phyloP scores from a whole-genome alignment of 305 asterid genomes.

The Salvia sclarea region DNA sequence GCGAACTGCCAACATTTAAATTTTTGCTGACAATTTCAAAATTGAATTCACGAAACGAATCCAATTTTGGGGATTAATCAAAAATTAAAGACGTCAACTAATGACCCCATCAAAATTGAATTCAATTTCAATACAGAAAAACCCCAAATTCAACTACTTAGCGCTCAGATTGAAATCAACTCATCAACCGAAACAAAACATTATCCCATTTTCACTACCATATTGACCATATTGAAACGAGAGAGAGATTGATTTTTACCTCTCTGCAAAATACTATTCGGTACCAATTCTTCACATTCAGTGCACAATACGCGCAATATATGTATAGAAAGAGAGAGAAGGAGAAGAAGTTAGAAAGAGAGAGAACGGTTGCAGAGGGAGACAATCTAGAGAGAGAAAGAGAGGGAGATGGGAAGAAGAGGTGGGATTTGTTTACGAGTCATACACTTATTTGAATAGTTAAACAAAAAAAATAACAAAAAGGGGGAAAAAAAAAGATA shows the following conservation, averaged over 20 bases:
- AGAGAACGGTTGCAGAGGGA: slow-evolving; percentile 35
- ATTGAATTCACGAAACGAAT: slow-evolving; percentile 27
- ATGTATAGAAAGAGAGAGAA: slow-evolving; percentile 4
- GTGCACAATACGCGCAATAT: neutral
- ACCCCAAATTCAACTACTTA: slow-evolving; percentile 5
- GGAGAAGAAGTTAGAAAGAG: slow-evolving; percentile 26
- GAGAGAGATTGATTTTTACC: slow-evolving; percentile 28
- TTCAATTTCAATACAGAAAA: slow-evolving; percentile 11
- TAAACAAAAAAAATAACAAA: neutral
- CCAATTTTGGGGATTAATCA: slow-evolving; percentile 12
- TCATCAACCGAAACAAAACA: slow-evolving; percentile 13
- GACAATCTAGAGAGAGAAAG: slow-evolving; percentile 18
- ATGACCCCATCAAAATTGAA: slow-evolving; percentile 19
- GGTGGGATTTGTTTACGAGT: slow-evolving; percentile 37
- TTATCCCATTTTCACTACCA: slow-evolving; percentile 15
- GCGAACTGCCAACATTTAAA: slow-evolving; percentile 42
- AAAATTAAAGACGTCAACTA: neutral
- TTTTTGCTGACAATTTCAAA: slow-evolving; percentile 35
- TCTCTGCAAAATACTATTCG: slow-evolving; percentile 21
- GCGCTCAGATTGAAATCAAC: slow-evolving; percentile 6
- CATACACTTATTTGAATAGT: slow-evolving; percentile 19
- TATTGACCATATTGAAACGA: slow-evolving; percentile 12
- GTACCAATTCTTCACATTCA: slow-evolving; percentile 31
- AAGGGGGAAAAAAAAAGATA: too few relatives aligned
- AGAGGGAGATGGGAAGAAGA: slow-evolving; percentile 31